Evolutionary conservation across 192 early-diverging fungal genomes (phyloP), one percentile per base, ranked within the genome.

Genomic region (Podila horticola): DNA sequence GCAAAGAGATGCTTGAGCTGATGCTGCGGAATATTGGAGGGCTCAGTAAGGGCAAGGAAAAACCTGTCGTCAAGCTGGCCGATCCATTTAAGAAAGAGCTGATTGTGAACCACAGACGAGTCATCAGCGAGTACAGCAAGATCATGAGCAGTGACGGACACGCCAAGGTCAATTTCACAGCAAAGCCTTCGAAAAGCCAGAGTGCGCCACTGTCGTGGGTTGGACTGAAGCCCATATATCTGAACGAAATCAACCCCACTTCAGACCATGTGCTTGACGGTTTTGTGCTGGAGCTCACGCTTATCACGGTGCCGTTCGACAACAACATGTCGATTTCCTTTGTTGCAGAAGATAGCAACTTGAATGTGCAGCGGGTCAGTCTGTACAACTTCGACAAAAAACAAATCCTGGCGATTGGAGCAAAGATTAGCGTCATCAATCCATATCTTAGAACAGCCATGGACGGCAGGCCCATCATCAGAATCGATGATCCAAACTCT

Each of bases 241-340:
- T 72, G 71, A 72, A 72, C 71, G 71, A 72, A 58, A 72, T 72
- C 71, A 20, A 72, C 62, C 71, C 71, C 62, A 64, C 71, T 65
- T 64, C 62, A 65, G 71, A 72, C 52, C 71, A 65, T 65, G 71
- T 72, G 63, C 62, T 64, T 72, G 71, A 72, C 20, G 71, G 71
- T 31, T 72, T 59, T 58, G 71, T 72, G 9, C 71, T 72, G 71
- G 71, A 72, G 71, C 71, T 72, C 62, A 72, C 71, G 36, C 71
- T 72, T 72, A 72, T 72, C 55, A 72, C 71, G 38, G 71, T 30
- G 71, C 71, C 71, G 36, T 64, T 65, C 71, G 58, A 64, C 71
- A 72, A 72, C 63, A 72, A 29, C 71, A 72, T 72, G 71, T 72
- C 71, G 71, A 72, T 72, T 65, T 72, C 71, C 62, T 72, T 72